Evolutionary conservation across 2,329 filamentous ascomycete genomes (phyloP), one percentile per base, ranked within the genome.

Genomic region (Thelonectria blattea): DNA sequence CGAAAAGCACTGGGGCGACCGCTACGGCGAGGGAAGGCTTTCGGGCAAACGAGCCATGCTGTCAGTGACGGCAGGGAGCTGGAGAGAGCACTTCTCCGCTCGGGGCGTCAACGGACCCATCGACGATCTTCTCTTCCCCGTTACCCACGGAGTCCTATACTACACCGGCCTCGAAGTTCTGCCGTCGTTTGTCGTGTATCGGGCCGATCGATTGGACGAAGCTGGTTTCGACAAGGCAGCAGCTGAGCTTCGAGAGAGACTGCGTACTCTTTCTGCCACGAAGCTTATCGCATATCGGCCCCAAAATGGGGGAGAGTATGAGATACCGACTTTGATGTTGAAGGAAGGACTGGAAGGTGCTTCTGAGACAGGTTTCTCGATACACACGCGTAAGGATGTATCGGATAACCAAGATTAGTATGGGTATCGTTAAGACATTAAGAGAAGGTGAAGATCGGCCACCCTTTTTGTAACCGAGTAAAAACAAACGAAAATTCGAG

Each of bases 261-360:
- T 65, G 30, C 45, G 47, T 11, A 48, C 53, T 3, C 15, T 65
- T 7, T 53, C 52, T 17, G 42, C 8, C 14, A 47, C 45, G 2
- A 22, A 65, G 1, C 49, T 55, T 2, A 56, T 63, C 24, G 46
- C 52, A 3, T 65, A 43, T 32, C 60, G 62, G 2, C 15, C 27
- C 0, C 62, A 65, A 15, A 65, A 65, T 7, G 49, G 46, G 0
- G 62, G 63, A 2, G 62, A 65, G 1, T 65, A 65, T 43, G 63
- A 65, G 24, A 60, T 65, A 37, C 63, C 59, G 4, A 34, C 30
- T 10, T 24, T 61, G 50, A 43, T 12, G 12, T 12, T 63, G 1
- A 63, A 58, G 5, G 58, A 41, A 1, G 61, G 53, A 5, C 15
- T 63, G 7, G 58, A 48, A 24, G 50, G 49, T 6, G 22, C 24